phyloP scores from a whole-genome alignment of 2,329 filamentous ascomycete genomes.

The Colletotrichum endophyticum region DNA sequence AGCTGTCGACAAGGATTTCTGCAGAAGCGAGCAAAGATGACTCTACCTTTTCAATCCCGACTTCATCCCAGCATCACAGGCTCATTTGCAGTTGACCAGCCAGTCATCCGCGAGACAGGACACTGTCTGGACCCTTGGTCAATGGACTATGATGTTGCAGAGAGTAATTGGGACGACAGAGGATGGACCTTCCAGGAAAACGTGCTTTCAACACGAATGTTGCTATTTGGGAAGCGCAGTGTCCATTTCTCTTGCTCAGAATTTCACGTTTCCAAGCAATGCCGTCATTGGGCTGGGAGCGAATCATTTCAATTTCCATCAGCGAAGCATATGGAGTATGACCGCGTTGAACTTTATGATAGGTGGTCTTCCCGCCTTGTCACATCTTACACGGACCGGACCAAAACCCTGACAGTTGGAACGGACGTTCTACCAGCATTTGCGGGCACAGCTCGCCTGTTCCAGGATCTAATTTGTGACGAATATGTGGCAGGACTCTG shows the following conservation, averaged over 20 bases:
- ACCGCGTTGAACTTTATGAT: background rate
- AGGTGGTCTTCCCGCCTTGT: background rate
- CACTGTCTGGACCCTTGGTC: background rate
- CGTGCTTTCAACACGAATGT: background rate
- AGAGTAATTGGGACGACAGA: background rate
- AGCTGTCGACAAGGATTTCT: background rate
- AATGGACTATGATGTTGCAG: background rate
- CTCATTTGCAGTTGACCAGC: background rate
- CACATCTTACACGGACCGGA: background rate
- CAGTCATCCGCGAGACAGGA: background rate
- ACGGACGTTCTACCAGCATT: background rate
- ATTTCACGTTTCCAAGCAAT: background rate
- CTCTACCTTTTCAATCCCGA: background rate
- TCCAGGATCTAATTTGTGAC: background rate
- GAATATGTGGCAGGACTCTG: background rate
- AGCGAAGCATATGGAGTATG: background rate
- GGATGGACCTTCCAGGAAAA: background rate
- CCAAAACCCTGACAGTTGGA: background rate
- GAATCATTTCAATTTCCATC: background rate
- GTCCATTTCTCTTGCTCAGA: background rate
- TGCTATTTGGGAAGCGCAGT: background rate
- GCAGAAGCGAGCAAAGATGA: background rate
- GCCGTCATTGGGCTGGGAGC: background rate
- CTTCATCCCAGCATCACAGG: background rate
- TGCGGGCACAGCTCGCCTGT: background rate